phyloP scores from a whole-genome alignment of 2,329 filamentous ascomycete genomes.

The Beauveria sp. region DNA sequence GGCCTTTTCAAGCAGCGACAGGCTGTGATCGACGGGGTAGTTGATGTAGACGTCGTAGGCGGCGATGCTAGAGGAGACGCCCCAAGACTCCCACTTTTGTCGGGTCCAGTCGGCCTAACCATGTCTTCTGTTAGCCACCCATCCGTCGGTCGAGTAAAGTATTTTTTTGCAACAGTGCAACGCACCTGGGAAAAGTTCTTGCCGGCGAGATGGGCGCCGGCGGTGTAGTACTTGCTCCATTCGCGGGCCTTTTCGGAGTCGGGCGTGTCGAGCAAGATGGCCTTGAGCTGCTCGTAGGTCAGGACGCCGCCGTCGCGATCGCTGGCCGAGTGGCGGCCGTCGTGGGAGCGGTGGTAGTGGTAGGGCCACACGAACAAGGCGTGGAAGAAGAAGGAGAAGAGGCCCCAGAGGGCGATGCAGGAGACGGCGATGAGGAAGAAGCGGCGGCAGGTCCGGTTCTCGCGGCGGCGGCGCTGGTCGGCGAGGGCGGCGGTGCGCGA shows the following conservation, averaged over 20 bases:
- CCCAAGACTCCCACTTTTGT: conserved; percentile 65
- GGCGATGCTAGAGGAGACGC: conserved; percentile 55
- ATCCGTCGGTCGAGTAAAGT: neutral
- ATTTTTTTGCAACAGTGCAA: neutral
- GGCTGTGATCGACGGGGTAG: conserved; percentile 63
- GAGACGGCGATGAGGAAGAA: conserved; percentile 57
- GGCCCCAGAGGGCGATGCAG: conserved; percentile 44
- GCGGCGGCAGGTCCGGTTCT: conserved; percentile 53
- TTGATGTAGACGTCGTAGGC: conserved; percentile 74
- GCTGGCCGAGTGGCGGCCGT: conserved; percentile 21
- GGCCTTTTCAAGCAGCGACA: conserved; percentile 54
- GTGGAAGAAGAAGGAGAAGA: conserved; percentile 42
- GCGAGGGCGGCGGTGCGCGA: conserved; percentile 42
- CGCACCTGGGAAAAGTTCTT: conserved; percentile 65
- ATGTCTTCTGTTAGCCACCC: neutral
- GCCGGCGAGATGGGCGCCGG: conserved; percentile 68
- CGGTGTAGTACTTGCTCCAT: conserved; percentile 73
- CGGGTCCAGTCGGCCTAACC: conserved; percentile 62
- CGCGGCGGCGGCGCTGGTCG: conserved; percentile 43
- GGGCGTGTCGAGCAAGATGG: conserved; percentile 52
- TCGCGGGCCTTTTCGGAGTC: conserved; percentile 51
- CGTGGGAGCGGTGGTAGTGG: conserved; percentile 26
- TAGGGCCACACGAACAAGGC: conserved; percentile 35
- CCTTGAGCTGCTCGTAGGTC: conserved; percentile 43
- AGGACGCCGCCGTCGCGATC: conserved; percentile 21